Base-by-base conservation (phyloP, 345 rosid genomes). In the Populus ilicifolia region DNA sequence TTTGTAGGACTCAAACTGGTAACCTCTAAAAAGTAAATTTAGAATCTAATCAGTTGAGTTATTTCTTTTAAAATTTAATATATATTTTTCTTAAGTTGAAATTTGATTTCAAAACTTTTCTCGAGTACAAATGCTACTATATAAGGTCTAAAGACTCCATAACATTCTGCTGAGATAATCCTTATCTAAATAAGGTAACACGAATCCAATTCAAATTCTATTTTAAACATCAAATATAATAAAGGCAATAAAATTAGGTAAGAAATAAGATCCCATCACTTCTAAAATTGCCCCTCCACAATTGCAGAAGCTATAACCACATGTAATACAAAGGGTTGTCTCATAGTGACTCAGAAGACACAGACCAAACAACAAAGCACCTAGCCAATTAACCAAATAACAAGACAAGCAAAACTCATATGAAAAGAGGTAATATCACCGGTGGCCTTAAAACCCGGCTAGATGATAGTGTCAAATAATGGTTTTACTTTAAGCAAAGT, bases 301-400 rank as follows among this genome's bases (percentile, higher is more conserved):
- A 62, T 77, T 69, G 80, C 81, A 79, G 83, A 67, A 13, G 72
- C 44, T 73, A 35, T 66, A 85, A 78, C 78, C 76, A 70, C 84
- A 68, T 83, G 85, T 82, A 21, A 54, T 83, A 72, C 81, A 72
- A 50, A 72, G 70, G 78, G 27, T 21, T 54, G 62, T 54, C 25
- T 54, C 25, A 2, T 54, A 54, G 12, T 54, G 27, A 21, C 23
- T 54, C 11, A 54, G 12, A 54, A n/a, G 23, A 2, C 0, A 54
- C 13, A 54, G 13, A 54, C 62, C 54, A 16, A 48, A 48, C 54
- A 48, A 75, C 74, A 71, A 38, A 76, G 41, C 82, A 70, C 23
- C 66, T 6, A 11, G 11, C 74, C 41, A 30, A 21, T 56, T 33
- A 54, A 23, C 66, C 56, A 67, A 41, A 41, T 29, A 33, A 11